These are phyloP conservation scores for Lentinula guzmanii DNA, from an alignment of 768 basidiomycete species.

Conservation along the genomic window DNA sequence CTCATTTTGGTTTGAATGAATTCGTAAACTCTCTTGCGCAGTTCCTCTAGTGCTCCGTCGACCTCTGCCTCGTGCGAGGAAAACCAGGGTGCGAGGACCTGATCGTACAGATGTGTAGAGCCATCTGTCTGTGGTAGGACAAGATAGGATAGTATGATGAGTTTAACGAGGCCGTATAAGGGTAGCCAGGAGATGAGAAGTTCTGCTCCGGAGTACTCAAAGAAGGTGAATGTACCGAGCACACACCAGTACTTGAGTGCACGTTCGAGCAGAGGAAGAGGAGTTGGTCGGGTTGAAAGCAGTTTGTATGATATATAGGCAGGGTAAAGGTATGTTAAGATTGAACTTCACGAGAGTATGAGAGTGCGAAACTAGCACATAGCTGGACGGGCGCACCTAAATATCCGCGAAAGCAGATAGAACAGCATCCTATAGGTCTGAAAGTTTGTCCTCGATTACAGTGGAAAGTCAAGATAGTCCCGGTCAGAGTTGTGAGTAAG, in stretches of 20 bases:
- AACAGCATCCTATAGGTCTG: conserved; percentile 33
- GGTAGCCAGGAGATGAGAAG: conserved; percentile 92
- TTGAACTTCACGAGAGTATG: conserved; percentile 38
- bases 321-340: conserved; percentile 81
- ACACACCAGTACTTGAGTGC: conserved; percentile 99
- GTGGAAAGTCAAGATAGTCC: neutral
- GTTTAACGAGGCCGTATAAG: conserved; percentile 80
- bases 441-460: neutral
- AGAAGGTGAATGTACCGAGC: conserved; percentile 70
- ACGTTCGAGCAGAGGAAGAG: conserved; percentile 79
- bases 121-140: conserved; percentile 88
- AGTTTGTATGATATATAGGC: conserved; percentile 97
- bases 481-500: too few relatives aligned
- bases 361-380: neutral
- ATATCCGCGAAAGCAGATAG: conserved; percentile 41
- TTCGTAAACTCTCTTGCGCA: conserved; percentile 51
- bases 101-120: conserved; percentile 76
- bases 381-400: conserved; percentile 29
- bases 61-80: conserved; percentile 78
- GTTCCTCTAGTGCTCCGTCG: conserved; percentile 67
- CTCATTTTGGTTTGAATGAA: conserved; percentile 62
- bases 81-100: conserved; percentile 81
- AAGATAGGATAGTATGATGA: conserved; percentile 81
- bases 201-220: conserved; percentile 69
- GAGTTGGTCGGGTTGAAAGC: conserved; percentile 79